Percentiles rank a stretch among this genome's conserved stretches.
These are phyloP conservation scores for Musa troglodytarum DNA, from an alignment of 176 grass and related monocot species.

Conservation along the genomic window DNA sequence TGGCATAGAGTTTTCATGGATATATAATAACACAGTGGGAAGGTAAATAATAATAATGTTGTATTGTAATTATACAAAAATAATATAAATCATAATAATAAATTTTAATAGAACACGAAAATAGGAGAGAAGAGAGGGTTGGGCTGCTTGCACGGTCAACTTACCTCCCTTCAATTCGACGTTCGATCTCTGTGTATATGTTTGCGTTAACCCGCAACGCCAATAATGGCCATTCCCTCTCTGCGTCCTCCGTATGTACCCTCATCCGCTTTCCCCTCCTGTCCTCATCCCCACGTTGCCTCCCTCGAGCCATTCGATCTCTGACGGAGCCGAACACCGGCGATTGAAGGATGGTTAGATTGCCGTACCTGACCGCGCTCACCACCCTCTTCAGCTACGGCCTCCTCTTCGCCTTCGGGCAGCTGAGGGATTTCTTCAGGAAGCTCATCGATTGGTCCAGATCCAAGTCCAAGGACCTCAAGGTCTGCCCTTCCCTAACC, in stretches of 20 bases:
- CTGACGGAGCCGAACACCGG: not conserved
- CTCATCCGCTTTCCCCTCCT: not conserved
- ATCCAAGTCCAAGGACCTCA: slow-evolving; percentile 3
- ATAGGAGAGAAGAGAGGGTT: too few relatives aligned
- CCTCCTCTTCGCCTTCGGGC: slow-evolving; percentile 7
- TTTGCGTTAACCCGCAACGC: not conserved
- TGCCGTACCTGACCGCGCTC: not conserved
- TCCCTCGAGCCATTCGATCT: not conserved
- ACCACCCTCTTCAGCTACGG: slow-evolving; percentile 8
- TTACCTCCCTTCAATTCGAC: not conserved
- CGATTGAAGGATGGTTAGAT: not conserved
- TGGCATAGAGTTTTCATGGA: too few relatives aligned
- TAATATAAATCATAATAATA: too few relatives aligned
- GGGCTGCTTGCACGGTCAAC: not conserved
- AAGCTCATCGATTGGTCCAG: not conserved
- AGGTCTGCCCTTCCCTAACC: not conserved
- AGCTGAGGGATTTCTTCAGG: slow-evolving; percentile 8
- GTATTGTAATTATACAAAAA: too few relatives aligned
- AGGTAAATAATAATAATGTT: too few relatives aligned
- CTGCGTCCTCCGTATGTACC: not conserved
- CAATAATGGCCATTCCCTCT: not conserved
- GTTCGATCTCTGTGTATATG: not conserved
- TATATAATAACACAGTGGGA: too few relatives aligned
- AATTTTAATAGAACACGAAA: too few relatives aligned
- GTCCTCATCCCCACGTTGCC: not conserved